Evolutionary conservation across 345 rosid genomes (phyloP), one percentile per base, ranked within the genome.

Genomic region (Citrus cavaleriei): DNA sequence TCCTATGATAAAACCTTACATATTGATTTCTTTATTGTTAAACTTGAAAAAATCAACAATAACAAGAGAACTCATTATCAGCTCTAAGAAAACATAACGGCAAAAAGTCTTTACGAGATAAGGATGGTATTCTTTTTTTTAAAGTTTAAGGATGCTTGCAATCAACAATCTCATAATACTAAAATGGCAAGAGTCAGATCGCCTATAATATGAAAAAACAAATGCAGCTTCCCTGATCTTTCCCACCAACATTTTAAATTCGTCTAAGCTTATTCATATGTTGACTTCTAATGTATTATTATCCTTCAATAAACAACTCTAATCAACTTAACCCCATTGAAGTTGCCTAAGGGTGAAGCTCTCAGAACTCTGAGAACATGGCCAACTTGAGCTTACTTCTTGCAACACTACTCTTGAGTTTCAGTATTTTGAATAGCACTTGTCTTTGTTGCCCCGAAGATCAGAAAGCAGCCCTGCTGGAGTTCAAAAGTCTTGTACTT

Each of bases 381-480:
- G 82, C 35, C 19, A 38, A 57, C 28, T 57, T 18, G 6, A 54
- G 6, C 22, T 57, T 54, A 28, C 14, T 21, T 10, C 5, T 55
- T 21, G 42, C 62, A 55, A 2, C 64, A 37, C 4, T 7, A 22
- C 10, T 72, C 21, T 55, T 72, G 63, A 10, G 34, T 22, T 32
- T 72, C 38, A 57, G 10, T 72, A 8, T 34, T 40, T 72, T 57
- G 10, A 25, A 54, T 22, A 10, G 21, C 21, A 38, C 46, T 72
- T 71, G 60, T 51, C 51, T 30, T 54, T 18, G 75, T 22, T 80
- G 83, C 67, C 71, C 66, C 51, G 57, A 69, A 32, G 72, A 80
- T 57, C 79, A 83, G 51, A 76, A 61, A 59, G 79, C 67, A 55
- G 79, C 79, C 12, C 79, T 83, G 63, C 77, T 77, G 38, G 79